These are phyloP conservation scores for Sporobolomyces roseus DNA, from an alignment of 768 basidiomycete species.

Conservation along the genomic window DNA sequence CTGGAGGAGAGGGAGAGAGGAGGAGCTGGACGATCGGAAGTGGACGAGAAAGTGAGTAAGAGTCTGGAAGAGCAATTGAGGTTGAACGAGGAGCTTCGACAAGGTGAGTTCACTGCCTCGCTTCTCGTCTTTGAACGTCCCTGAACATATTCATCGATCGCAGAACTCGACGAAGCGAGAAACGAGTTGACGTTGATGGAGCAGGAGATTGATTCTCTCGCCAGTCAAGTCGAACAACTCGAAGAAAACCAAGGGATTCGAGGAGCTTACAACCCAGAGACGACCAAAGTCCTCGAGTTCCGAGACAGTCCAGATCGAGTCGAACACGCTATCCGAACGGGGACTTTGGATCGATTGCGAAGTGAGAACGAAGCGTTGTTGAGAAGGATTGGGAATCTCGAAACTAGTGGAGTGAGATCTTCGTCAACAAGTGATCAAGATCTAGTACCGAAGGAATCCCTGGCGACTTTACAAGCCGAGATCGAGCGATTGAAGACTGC, in stretches of 20 bases:
- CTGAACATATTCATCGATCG: background rate
- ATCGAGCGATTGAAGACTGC: conserved; percentile 69
- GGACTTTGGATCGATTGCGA: conserved; percentile 68
- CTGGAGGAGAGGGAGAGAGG: conserved; percentile 26
- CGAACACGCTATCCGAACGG: conserved; percentile 72
- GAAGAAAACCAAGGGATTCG: conserved; percentile 41
- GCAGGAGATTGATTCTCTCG: conserved; percentile 39
- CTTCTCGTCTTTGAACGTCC: background rate
- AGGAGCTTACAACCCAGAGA: conserved; percentile 42
- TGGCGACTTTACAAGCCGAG: conserved; percentile 66
- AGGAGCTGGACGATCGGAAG: background rate
- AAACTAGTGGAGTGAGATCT: conserved; percentile 11
- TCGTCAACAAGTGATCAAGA: conserved; percentile 25
- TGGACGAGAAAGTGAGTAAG: background rate
- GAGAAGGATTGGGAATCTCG: conserved; percentile 54
- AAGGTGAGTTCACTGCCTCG: no score
- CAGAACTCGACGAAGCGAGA: conserved; percentile 38
- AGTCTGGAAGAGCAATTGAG: conserved; percentile 31
- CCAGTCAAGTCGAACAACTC: conserved; percentile 40
- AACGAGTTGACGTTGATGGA: conserved; percentile 34
- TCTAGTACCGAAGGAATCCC: conserved; percentile 42
- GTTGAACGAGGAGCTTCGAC: conserved; percentile 32
- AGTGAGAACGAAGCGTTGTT: conserved; percentile 80
- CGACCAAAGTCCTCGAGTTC: conserved; percentile 43
- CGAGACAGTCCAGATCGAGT: conserved; percentile 74